Percentiles rank a stretch among this genome's conserved stretches.
phyloP scores from a whole-genome alignment of 495 filamentous ascomycete genomes.

The Aspergillus kassunensis region DNA sequence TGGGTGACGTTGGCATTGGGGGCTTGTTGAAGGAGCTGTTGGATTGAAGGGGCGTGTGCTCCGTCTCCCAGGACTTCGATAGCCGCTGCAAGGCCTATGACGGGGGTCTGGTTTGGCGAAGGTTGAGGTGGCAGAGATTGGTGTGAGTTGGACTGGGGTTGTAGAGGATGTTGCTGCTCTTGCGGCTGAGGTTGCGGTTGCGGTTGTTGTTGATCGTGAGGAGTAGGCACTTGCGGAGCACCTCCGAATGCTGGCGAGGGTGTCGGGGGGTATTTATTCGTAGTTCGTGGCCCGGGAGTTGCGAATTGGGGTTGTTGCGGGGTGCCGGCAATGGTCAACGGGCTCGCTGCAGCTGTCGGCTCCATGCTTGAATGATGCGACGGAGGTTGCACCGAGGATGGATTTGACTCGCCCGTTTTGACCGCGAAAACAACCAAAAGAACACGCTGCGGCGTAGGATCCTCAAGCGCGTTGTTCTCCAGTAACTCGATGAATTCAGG shows the following conservation, averaged over 20 bases:
- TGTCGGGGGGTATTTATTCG: conserved; percentile 25
- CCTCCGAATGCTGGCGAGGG: conserved; percentile 21
- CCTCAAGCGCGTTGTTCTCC: conserved; percentile 66
- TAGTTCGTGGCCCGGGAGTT: conserved; percentile 22
- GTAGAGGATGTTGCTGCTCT: conserved; percentile 21
- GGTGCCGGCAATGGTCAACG: conserved; percentile 37
- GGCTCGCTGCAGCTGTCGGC: conserved; percentile 37
- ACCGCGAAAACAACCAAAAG: conserved; percentile 76
- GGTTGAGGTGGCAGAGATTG: conserved; percentile 10
- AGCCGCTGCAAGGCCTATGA: conserved; percentile 26
- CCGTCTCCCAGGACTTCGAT: conserved; percentile 56
- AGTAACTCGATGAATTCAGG: conserved; percentile 77
- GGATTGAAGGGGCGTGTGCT: conserved; percentile 57
- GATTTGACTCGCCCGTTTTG: conserved; percentile 45
- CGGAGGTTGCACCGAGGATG: conserved; percentile 44
- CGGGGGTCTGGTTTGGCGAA: conserved; percentile 12
- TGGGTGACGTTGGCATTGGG: conserved; percentile 58
- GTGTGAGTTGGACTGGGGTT: conserved; percentile 17
- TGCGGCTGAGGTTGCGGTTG: not conserved
- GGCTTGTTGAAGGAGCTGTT: conserved; percentile 63
- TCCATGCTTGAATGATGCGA: conserved; percentile 40
- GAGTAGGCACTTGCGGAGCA: conserved; percentile 31
- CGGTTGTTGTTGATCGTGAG: conserved; percentile 25
- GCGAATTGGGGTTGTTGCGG: conserved; percentile 35
- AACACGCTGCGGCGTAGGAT: conserved; percentile 60